These are phyloP conservation scores for Mrakia frigida DNA, from an alignment of 768 basidiomycete species.

Conservation along the genomic window DNA sequence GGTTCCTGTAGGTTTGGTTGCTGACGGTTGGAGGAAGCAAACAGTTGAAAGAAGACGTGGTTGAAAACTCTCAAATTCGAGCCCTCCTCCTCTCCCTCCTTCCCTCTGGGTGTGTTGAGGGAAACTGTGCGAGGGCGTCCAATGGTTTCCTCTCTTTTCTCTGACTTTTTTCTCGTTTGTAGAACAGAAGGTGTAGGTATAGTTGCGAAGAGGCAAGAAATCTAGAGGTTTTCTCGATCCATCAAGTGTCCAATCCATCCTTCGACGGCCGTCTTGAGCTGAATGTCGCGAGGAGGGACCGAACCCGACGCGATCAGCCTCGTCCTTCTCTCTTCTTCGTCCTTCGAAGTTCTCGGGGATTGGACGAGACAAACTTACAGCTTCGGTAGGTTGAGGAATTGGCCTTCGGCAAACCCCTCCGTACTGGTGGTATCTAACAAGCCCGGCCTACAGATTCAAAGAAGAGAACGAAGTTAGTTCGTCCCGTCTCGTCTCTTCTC, in stretches of 20 bases:
- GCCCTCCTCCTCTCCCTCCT: no score
- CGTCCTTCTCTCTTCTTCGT: neutral
- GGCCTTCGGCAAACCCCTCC: slow-evolving; percentile 7
- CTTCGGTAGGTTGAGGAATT: neutral
- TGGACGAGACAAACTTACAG: neutral
- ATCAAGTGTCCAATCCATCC: slow-evolving; percentile 13
- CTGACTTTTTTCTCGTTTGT: neutral
- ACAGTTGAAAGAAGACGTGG: neutral
- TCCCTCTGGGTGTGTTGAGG: no score
- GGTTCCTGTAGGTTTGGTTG: neutral
- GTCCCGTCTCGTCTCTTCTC: no score
- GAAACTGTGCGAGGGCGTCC: no score
- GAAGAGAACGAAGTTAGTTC: no score
- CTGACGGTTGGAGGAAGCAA: neutral
- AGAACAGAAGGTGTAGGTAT: neutral
- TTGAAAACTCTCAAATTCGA: neutral
- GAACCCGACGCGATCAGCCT: neutral
- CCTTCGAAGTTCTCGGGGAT: neutral
- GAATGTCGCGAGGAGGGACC: neutral
- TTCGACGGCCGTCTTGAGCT: slow-evolving; percentile 16
- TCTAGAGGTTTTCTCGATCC: neutral
- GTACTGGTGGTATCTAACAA: neutral
- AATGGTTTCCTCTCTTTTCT: neutral
- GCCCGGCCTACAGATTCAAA: slow-evolving; percentile 6
- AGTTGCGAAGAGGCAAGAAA: neutral